Percentiles rank a stretch among this genome's conserved stretches.
These are phyloP conservation scores for Heritiera fomes DNA, from an alignment of 345 rosid species.

Conservation along the genomic window DNA sequence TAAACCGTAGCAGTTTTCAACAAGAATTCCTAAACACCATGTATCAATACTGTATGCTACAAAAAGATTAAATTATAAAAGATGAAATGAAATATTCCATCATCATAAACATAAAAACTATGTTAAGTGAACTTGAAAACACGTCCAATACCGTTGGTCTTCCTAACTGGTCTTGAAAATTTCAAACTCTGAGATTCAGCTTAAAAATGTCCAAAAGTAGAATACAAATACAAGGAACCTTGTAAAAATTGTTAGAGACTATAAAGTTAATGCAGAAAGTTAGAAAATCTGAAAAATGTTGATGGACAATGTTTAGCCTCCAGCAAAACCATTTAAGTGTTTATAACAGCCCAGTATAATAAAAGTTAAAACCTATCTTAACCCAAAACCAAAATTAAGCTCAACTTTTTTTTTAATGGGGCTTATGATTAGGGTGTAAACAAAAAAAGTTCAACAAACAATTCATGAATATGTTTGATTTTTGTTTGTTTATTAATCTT, in stretches of 20 bases:
- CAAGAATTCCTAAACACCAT: neutral
- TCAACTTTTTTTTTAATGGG: neutral
- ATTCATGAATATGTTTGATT: no score
- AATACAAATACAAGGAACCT: neutral
- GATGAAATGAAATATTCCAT: neutral
- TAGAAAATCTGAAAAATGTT: neutral
- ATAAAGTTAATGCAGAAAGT: neutral
- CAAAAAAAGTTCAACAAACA: no score
- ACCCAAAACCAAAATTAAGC: neutral
- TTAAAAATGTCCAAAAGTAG: neutral
- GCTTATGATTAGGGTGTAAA: no score
- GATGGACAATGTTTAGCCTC: neutral
- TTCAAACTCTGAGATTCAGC: neutral
- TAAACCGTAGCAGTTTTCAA: neutral
- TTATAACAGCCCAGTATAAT: neutral
- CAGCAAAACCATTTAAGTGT: neutral
- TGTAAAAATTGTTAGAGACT: neutral
- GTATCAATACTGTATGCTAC: neutral
- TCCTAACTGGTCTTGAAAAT: neutral
- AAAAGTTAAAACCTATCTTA: neutral
- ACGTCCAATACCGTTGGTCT: neutral
- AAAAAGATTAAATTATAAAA: neutral
- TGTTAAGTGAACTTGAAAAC: neutral
- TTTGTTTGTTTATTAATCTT: no score
- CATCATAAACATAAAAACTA: neutral